Conservation (phyloP, 768 basidiomycete species). For the Suillus variegatus region DNA sequence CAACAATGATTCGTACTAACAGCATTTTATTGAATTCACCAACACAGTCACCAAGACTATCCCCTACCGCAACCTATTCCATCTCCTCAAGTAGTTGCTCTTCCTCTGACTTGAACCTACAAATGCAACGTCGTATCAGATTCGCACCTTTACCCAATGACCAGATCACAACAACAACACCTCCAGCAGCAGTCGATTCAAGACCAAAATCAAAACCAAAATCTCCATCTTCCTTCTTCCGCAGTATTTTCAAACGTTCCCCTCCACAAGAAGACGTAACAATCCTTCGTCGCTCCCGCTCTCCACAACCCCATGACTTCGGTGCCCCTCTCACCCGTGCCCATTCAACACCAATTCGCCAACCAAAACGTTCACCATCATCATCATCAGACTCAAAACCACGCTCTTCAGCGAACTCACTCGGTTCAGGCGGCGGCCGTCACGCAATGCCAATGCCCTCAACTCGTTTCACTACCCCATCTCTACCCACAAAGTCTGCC, state of each 20-base stretch:
- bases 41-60: not conserved
- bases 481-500: constrained; percentile 30
- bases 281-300: constrained; percentile 23
- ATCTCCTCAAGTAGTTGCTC: constrained; percentile 6
- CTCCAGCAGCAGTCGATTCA: constrained; percentile 19
- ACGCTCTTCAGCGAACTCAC: constrained; percentile 23
- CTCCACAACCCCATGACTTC: not conserved
- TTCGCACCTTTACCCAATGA: constrained; percentile 83
- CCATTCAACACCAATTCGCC: not conserved
- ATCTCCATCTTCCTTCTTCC: not conserved
- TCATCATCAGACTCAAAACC: constrained; percentile 7
- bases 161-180: constrained; percentile 32
- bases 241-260: not conserved
- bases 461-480: constrained; percentile 10
- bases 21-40: constrained; percentile 4
- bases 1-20: not conserved
- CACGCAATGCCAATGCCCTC: constrained; percentile 17
- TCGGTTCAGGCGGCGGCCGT: constrained; percentile 33
- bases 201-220: not conserved
- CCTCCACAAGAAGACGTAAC: constrained; percentile 28
- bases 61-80: constrained; percentile 2
- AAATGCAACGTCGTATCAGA: constrained; percentile 48
- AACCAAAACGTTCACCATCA: not conserved
- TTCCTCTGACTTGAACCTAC: not conserved
- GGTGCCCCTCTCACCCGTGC: not conserved